Percentiles rank a stretch among this genome's conserved stretches.
Evolutionary conservation across 129 eudicot species (phyloP).

Genomic region (Gnaphalium uliginosum): DNA sequence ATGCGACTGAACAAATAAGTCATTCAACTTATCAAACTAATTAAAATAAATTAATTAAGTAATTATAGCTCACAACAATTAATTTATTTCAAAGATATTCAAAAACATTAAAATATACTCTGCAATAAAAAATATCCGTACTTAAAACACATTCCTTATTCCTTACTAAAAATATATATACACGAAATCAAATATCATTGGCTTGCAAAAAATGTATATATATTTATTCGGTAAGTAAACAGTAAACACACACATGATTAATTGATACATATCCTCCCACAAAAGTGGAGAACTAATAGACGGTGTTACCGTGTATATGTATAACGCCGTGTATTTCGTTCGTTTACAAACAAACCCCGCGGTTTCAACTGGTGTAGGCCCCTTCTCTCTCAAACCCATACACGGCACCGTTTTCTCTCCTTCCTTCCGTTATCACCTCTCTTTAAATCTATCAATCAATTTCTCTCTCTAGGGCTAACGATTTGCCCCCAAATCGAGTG

Average conservation of each 20-base stretch:
- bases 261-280: background rate
- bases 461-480: conserved; percentile 24
- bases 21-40: too few species aligned
- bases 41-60: too few species aligned
- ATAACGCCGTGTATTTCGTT: conserved; percentile 39
- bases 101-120: too few species aligned
- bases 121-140: too few species aligned
- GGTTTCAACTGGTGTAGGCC: conserved; percentile 52
- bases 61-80: too few species aligned
- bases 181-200: background rate
- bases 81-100: too few species aligned
- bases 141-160: too few species aligned
- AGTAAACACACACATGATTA: background rate
- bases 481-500: conserved; percentile 21
- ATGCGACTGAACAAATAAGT: too few species aligned
- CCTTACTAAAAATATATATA: too few species aligned
- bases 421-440: conserved; percentile 37
- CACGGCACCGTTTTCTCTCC: conserved; percentile 48
- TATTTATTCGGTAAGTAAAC: background rate
- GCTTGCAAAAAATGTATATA: background rate
- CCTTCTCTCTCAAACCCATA: conserved; percentile 34
- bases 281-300: background rate
- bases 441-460: background rate
- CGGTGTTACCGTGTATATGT: background rate
- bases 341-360: conserved; percentile 30